Evolutionary conservation across 331 rosid species (phyloP).

Genomic region (Spiraea crenata): DNA sequence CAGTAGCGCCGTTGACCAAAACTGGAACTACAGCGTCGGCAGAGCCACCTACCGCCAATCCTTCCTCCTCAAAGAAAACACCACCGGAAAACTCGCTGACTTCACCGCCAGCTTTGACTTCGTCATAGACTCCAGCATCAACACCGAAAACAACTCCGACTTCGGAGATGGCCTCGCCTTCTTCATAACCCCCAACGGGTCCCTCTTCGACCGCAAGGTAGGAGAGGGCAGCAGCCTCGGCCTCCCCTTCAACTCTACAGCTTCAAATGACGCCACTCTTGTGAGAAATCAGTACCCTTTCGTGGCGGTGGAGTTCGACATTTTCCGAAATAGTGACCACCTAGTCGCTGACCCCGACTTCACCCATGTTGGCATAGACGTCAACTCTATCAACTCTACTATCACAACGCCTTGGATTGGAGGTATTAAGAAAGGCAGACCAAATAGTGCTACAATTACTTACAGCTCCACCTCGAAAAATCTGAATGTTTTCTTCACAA

Average conservation of each 20-base stretch:
- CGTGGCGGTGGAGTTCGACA: slow-evolving; percentile 4
- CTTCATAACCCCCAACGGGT: neutral
- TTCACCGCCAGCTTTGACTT: neutral
- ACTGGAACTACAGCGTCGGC: fast-evolving
- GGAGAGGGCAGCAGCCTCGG: neutral
- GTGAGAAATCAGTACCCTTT: neutral
- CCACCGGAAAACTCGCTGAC: neutral
- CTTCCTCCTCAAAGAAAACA: neutral
- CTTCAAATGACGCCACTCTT: neutral
- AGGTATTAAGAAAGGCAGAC: fast-evolving
- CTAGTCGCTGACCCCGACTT: neutral
- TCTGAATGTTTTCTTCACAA: neutral
- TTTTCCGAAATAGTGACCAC: fast-evolving
- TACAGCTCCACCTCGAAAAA: neutral
- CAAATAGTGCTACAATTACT: neutral
- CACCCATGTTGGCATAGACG: neutral
- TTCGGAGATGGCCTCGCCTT: neutral
- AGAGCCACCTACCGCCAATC: neutral
- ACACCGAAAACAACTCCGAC: fast-evolving
- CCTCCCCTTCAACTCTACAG: neutral
- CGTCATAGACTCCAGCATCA: neutral
- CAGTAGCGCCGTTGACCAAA: fast-evolving
- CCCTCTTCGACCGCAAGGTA: neutral
- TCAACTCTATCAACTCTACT: neutral
- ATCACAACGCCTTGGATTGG: neutral